Percentiles rank a stretch among this genome's conserved stretches.
phyloP scores from a whole-genome alignment of 768 basidiomycete species.

The Sistotremastrum niveocremeum region DNA sequence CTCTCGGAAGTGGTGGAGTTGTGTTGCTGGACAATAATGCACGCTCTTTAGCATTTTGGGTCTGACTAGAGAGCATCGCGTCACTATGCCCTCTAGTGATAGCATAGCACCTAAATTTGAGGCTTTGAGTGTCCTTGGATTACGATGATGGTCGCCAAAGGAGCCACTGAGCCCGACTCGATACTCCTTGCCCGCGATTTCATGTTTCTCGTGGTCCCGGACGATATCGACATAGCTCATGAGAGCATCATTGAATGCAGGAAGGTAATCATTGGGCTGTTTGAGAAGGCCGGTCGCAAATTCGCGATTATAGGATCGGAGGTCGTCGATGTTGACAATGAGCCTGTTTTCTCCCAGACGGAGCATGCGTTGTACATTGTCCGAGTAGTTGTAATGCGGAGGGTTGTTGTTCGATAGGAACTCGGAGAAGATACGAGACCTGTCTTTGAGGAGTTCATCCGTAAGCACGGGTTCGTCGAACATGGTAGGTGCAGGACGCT shows the following conservation, averaged over 20 bases:
- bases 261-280: slow-evolving; percentile 73
- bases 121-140: slow-evolving; percentile 80
- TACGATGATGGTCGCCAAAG: slow-evolving; percentile 97
- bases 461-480: slow-evolving; percentile 44
- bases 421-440: slow-evolving; percentile 68
- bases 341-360: slow-evolving; percentile 75
- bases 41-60: slow-evolving; percentile 98
- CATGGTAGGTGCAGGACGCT: slow-evolving; percentile 5
- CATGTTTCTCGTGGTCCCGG: slow-evolving; percentile 70
- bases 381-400: slow-evolving; percentile 64
- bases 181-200: slow-evolving; percentile 66
- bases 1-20: slow-evolving; percentile 69
- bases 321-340: slow-evolving; percentile 89
- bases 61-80: slow-evolving; percentile 91
- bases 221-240: slow-evolving; percentile 49
- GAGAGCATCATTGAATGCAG: slow-evolving; percentile 83
- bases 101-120: slow-evolving; percentile 92
- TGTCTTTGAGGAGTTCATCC: slow-evolving; percentile 58
- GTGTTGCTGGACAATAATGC: slow-evolving; percentile 86
- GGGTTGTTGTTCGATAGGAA: slow-evolving; percentile 58
- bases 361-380: slow-evolving; percentile 74
- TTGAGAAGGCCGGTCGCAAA: slow-evolving; percentile 81
- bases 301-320: slow-evolving; percentile 84
- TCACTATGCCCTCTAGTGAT: slow-evolving; percentile 94
- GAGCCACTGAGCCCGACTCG: slow-evolving; percentile 89